Conservation (phyloP, 148 eudicot genomes). For the Tetragonia tetragonoides region DNA sequence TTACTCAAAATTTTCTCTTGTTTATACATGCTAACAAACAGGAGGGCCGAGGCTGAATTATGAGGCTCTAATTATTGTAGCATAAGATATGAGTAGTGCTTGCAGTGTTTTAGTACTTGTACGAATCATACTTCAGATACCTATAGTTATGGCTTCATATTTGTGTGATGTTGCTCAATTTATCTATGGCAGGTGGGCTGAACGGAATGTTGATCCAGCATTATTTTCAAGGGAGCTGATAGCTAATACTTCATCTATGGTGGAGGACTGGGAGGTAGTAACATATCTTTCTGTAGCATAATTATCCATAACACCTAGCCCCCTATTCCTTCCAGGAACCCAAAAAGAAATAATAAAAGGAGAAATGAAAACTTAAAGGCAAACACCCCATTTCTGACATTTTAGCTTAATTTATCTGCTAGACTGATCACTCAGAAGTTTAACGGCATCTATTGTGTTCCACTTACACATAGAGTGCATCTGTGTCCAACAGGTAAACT, state of each 20-base stretch:
- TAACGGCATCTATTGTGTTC: background rate
- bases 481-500: slow-evolving; percentile 53
- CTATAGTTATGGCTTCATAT: too few relatives aligned
- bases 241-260: slow-evolving; percentile 58
- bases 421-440: background rate
- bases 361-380: too few relatives aligned
- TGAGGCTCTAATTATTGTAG: too few relatives aligned
- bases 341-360: too few relatives aligned
- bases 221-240: slow-evolving; percentile 73
- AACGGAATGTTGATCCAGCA: slow-evolving; percentile 77
- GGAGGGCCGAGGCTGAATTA: too few relatives aligned
- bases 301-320: background rate
- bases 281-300: background rate
- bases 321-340: background rate
- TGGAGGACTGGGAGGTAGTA: slow-evolving; percentile 67
- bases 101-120: too few relatives aligned
- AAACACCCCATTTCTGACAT: background rate
- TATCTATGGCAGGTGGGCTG: slow-evolving; percentile 68
- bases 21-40: too few relatives aligned
- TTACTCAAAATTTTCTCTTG: too few relatives aligned
- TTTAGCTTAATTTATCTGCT: background rate
- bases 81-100: too few relatives aligned
- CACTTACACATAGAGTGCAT: slow-evolving; percentile 1
- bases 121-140: too few relatives aligned
- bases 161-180: background rate